phyloP scores from a whole-genome alignment of 2,329 filamentous ascomycete species.

The Ophiostoma australiae region DNA sequence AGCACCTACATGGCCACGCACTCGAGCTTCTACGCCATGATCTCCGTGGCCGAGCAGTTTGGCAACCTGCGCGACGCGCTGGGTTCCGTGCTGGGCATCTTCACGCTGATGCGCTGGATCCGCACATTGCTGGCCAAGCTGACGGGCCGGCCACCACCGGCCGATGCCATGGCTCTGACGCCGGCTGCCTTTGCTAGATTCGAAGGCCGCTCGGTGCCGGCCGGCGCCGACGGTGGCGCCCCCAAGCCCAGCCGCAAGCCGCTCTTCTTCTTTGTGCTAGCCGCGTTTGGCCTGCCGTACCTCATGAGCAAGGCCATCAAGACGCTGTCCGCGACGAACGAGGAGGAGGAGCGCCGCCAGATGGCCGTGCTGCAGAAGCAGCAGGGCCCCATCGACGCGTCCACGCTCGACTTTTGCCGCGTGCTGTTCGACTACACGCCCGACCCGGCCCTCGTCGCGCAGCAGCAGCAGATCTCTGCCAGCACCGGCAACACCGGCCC shows the following conservation, averaged over 20 bases:
- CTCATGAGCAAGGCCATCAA: slow-evolving; percentile 95
- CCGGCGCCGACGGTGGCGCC: slow-evolving; percentile 55
- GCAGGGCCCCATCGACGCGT: slow-evolving; percentile 66
- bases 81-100: slow-evolving; percentile 90
- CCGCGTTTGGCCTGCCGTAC: slow-evolving; percentile 92
- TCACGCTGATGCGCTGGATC: slow-evolving; percentile 92
- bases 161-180: slow-evolving; percentile 79
- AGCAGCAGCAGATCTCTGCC: slow-evolving; percentile 12
- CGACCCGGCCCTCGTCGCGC: slow-evolving; percentile 33
- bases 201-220: slow-evolving; percentile 56
- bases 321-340: slow-evolving; percentile 73
- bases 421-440: slow-evolving; percentile 92
- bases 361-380: slow-evolving; percentile 47
- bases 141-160: slow-evolving; percentile 84
- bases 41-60: slow-evolving; percentile 96
- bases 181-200: slow-evolving; percentile 89
- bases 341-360: slow-evolving; percentile 69
- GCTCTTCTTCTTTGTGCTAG: slow-evolving; percentile 89
- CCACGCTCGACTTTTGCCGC: slow-evolving; percentile 93
- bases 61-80: slow-evolving; percentile 88
- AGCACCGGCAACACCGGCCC: slow-evolving; percentile 41
- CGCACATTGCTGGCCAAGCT: slow-evolving; percentile 86
- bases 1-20: slow-evolving; percentile 99
- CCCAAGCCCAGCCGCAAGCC: slow-evolving; percentile 86
- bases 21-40: slow-evolving; percentile 99